Conservation (phyloP, 192 early-diverging fungal genomes). For the Chytriomyces hyalinus region DNA sequence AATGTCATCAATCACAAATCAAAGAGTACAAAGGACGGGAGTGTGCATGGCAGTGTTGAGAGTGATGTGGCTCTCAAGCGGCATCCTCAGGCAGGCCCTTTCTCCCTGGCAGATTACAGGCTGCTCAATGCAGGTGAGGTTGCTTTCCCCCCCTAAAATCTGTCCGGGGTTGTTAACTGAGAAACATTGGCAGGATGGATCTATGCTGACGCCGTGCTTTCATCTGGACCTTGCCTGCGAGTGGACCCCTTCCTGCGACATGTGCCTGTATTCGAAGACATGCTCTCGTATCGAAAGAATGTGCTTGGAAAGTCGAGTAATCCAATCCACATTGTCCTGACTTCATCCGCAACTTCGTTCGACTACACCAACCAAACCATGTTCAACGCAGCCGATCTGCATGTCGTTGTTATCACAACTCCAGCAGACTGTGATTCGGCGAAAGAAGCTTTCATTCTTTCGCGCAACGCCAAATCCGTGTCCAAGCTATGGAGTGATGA, state of each 20-base stretch:
- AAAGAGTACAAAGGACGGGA: neutral
- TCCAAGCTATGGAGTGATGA: constrained; percentile 5
- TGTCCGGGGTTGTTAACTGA: neutral
- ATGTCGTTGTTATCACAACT: constrained; percentile 8
- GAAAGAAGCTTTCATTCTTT: neutral
- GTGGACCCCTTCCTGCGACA: constrained; percentile 26
- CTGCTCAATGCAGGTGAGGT: constrained; percentile 41
- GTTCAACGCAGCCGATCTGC: constrained; percentile 17
- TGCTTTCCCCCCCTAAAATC: neutral
- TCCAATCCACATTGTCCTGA: constrained; percentile 35
- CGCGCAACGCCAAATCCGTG: neutral
- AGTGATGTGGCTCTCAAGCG: constrained; percentile 37
- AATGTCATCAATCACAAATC: neutral
- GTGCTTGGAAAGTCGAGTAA: constrained; percentile 15
- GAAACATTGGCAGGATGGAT: constrained; percentile 34
- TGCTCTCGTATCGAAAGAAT: constrained; percentile 29
- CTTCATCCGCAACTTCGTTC: constrained; percentile 5
- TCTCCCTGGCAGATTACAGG: constrained; percentile 43
- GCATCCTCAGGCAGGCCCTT: constrained; percentile 20
- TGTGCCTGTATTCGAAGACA: constrained; percentile 29
- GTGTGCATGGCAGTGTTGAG: constrained; percentile 16
- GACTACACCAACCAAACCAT: constrained; percentile 6
- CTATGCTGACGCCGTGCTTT: constrained; percentile 45
- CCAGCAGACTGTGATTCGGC: neutral
- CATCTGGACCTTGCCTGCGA: constrained; percentile 35